phyloP scores from a whole-genome alignment of 2,329 filamentous ascomycete genomes.

The Neopestalotiopsis rosae region DNA sequence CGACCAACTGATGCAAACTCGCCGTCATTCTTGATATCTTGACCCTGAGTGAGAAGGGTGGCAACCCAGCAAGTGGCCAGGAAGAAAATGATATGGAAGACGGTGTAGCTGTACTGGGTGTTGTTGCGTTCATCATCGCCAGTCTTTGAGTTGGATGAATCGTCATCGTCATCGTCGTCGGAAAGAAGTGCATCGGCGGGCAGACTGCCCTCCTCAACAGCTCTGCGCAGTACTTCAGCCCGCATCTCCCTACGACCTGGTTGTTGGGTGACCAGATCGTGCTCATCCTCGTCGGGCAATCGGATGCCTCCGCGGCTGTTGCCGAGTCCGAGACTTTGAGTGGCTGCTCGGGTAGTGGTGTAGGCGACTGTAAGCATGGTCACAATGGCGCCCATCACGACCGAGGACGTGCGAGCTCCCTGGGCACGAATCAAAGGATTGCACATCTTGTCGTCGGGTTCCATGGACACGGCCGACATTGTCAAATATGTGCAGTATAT shows the following conservation, averaged over 20 bases:
- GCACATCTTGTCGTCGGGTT: slow-evolving; percentile 91
- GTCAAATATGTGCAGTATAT: slow-evolving; percentile 99
- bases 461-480: slow-evolving; percentile 98
- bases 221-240: slow-evolving; percentile 85
- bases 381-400: slow-evolving; percentile 91
- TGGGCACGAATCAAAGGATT: slow-evolving; percentile 89
- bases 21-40: slow-evolving; percentile 68
- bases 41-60: slow-evolving; percentile 71
- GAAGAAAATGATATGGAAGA: slow-evolving; percentile 98
- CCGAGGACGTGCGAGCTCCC: slow-evolving; percentile 86
- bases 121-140: slow-evolving; percentile 88
- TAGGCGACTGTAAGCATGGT: slow-evolving; percentile 98
- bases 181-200: slow-evolving; percentile 88
- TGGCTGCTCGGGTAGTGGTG: slow-evolving; percentile 94
- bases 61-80: slow-evolving; percentile 95
- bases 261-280: slow-evolving; percentile 87
- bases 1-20: slow-evolving; percentile 92
- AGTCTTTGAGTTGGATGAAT: slow-evolving; percentile 66
- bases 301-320: slow-evolving; percentile 63
- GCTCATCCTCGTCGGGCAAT: slow-evolving; percentile 76
- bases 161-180: slow-evolving; percentile 63
- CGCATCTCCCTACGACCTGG: slow-evolving; percentile 90
- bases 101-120: slow-evolving; percentile 94
- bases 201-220: slow-evolving; percentile 89
- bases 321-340: slow-evolving; percentile 81